These are phyloP conservation scores for Vigna angularis DNA, from an alignment of 306 rosid species.

Conservation along the genomic window DNA sequence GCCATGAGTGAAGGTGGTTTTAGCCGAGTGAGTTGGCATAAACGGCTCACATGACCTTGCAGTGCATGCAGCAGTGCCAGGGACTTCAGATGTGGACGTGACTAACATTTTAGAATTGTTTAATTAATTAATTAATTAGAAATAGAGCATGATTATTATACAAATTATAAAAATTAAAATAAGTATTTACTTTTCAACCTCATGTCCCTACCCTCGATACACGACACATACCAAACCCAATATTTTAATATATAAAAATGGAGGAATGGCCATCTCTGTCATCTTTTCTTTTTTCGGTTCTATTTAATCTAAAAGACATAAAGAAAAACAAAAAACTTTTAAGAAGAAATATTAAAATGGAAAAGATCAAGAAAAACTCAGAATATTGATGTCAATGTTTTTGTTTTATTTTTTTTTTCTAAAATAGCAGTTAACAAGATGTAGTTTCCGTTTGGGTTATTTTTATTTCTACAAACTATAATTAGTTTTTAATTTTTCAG, in stretches of 20 bases:
- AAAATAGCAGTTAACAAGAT: too few relatives aligned
- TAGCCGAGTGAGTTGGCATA: constrained; percentile 7
- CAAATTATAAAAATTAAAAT: not conserved
- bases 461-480: too few relatives aligned
- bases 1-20: too few relatives aligned
- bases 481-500: too few relatives aligned
- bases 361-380: not conserved
- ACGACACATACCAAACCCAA: constrained; percentile 37
- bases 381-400: too few relatives aligned
- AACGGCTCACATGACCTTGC: constrained; percentile 12
- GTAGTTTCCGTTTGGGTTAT: too few relatives aligned
- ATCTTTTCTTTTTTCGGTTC: not conserved
- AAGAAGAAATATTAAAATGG: not conserved
- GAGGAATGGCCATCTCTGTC: not conserved
- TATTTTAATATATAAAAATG: not conserved
- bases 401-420: too few relatives aligned
- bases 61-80: constrained; percentile 4
- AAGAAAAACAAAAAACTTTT: not conserved
- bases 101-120: constrained; percentile 21
- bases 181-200: not conserved
- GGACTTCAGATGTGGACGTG: constrained; percentile 23
- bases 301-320: not conserved
- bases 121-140: constrained; percentile 8
- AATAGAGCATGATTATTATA: not conserved
- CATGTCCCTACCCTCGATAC: not conserved